Base-by-base conservation (phyloP, 2,329 filamentous ascomycete genomes). In the Helminthosporium solani region DNA sequence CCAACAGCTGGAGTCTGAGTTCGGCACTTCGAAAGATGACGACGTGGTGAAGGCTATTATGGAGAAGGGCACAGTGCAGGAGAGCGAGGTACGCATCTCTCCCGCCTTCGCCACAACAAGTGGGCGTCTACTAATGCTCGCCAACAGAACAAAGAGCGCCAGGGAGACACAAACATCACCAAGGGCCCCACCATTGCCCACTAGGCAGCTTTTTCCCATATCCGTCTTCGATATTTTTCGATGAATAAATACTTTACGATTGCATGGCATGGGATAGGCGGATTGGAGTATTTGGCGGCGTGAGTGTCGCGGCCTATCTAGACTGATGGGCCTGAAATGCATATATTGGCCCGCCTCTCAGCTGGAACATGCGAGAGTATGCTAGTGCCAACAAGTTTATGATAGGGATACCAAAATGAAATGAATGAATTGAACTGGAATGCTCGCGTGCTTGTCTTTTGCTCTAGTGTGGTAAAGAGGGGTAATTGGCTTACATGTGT, bases 31-130 rank as follows among this genome's bases (percentile, higher is more conserved):
- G 58, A 78, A 84, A 44, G 85, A 90, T 19, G 91, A 96, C 7
- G 87, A 92, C 0, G 85, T 87, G 48, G 86, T 97, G 64, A 82
- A 82, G 73, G 76, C 83, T 73, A 96, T 99, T 53, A 76, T 97
- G 33, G 80, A 89, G 74, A 82, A 82, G 68, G 92, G 92, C 18
- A 77, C 77, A 8, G 39, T 70, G 20, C 61, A 64, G 49, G 53
- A 60, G 21, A 45, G 33, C n/a, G 58, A 64, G 40, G 64, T 67
- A 52, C 1, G 61, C 48, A 38, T 27, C 9, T 23, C 28, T 31
- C 19, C 34, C 9, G 7, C 3, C 12, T 18, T 23, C 31, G 6
- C 30, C 38, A 43, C 25, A 37, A 28, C 25, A 11, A 18, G 19
- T 11, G 42, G 36, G 19, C 30, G 25, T 2, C 42, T 43, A 36